Conservation (phyloP, 192 early-diverging fungal species). For the Rhizoclosmatium globosum region DNA sequence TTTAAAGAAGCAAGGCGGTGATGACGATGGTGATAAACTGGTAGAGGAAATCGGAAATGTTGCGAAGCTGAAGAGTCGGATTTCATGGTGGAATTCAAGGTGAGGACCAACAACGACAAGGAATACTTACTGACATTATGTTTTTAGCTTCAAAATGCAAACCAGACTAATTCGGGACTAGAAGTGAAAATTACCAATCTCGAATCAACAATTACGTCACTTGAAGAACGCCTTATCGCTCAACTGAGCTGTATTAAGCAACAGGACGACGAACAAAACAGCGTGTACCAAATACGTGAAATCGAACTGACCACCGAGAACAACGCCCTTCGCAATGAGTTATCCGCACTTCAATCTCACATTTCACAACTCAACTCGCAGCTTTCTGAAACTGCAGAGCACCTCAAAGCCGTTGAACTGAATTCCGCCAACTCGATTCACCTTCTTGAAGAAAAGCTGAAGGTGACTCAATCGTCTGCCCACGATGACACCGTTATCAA, state of each 20-base stretch:
- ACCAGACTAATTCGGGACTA: background rate
- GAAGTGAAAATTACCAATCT: background rate
- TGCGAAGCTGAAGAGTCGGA: slow-evolving; percentile 1
- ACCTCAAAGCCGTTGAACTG: background rate
- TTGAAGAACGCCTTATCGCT: background rate
- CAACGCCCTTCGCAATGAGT: background rate
- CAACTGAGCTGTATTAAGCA: background rate
- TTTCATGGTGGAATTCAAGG: slow-evolving; percentile 12
- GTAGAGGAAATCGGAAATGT: background rate
- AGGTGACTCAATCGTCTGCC: background rate
- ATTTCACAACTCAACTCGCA: background rate
- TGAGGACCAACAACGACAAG: background rate
- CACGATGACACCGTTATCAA: background rate
- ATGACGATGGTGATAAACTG: background rate
- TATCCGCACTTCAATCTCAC: background rate
- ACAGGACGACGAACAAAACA: background rate
- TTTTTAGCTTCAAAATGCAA: background rate
- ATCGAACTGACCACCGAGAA: background rate
- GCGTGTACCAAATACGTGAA: background rate
- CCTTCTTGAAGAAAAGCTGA: background rate
- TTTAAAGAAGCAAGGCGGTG: background rate
- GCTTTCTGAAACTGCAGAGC: background rate
- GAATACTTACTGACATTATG: background rate
- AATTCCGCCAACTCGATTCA: background rate
- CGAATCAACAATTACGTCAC: background rate